phyloP scores from a whole-genome alignment of 495 filamentous ascomycete genomes.

The Cryomyces antarcticus region DNA sequence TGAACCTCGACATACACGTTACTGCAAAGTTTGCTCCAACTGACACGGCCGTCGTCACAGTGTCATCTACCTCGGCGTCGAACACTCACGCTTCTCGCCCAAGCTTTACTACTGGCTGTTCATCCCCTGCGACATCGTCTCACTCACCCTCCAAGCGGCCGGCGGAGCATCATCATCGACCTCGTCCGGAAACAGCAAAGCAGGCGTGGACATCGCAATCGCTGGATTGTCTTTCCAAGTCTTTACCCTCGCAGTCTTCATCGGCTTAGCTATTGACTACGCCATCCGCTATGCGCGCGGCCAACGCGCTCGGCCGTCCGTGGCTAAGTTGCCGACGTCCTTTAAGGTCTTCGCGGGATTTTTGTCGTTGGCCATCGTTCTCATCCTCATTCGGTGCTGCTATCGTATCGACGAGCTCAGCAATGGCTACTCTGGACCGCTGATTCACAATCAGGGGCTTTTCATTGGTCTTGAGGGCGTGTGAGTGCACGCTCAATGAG shows the following conservation, averaged over 20 bases:
- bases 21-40: background rate
- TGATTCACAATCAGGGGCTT: conserved; percentile 2
- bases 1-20: background rate
- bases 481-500: background rate
- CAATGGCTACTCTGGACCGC: conserved; percentile 4
- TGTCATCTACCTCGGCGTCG: conserved; percentile 24
- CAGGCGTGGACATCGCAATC: conserved; percentile 20
- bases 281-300: background rate
- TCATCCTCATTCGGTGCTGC: conserved; percentile 2
- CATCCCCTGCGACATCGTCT: conserved; percentile 10
- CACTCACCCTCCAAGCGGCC: conserved; percentile 9
- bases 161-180: conserved; percentile 9
- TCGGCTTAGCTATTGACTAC: conserved; percentile 24
- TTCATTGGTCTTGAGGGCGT: conserved; percentile 9
- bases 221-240: conserved; percentile 27
- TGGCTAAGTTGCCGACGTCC: conserved; percentile 18
- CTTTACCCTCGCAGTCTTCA: conserved; percentile 27
- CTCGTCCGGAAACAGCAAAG: background rate
- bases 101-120: conserved; percentile 9
- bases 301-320: background rate
- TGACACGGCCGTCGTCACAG: conserved; percentile 6
- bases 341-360: conserved; percentile 18
- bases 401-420: conserved; percentile 5
- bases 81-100: conserved; percentile 28
- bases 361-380: conserved; percentile 1